Evolutionary conservation across 108 stramenopile species (phyloP).

Genomic region (Phaeodactylum tricornutum): DNA sequence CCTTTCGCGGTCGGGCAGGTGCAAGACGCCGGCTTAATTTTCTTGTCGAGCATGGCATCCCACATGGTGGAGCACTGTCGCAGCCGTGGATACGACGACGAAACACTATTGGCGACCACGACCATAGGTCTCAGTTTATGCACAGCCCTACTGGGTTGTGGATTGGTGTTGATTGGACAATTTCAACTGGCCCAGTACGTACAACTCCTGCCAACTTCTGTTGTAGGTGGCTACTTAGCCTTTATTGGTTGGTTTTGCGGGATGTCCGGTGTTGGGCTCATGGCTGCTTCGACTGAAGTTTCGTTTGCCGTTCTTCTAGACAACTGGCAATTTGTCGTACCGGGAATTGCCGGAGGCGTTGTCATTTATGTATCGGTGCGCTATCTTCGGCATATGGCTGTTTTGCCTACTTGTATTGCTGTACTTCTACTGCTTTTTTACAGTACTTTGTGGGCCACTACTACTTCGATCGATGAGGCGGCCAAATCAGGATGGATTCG

Average conservation of each 20-base stretch:
- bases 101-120: constrained; percentile 56
- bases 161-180: constrained; percentile 76
- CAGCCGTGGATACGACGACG: constrained; percentile 26
- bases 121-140: constrained; percentile 66
- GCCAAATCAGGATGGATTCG: constrained; percentile 77
- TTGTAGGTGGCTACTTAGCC: constrained; percentile 95
- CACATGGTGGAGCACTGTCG: constrained; percentile 52
- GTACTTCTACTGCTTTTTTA: constrained; percentile 76
- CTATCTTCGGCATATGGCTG: constrained; percentile 62
- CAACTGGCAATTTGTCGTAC: constrained; percentile 41
- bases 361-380: constrained; percentile 62
- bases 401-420: constrained; percentile 74
- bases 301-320: constrained; percentile 36
- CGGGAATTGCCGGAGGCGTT: constrained; percentile 76
- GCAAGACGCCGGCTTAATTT: constrained; percentile 97
- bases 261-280: constrained; percentile 79
- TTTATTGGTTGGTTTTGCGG: constrained; percentile 97
- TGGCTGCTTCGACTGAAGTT: constrained; percentile 35
- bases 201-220: constrained; percentile 89
- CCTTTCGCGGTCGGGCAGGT: constrained; percentile 95
- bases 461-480: constrained; percentile 52
- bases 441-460: constrained; percentile 33
- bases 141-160: constrained; percentile 77
- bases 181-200: constrained; percentile 79
- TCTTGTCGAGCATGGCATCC: constrained; percentile 82